A percentile compares a stretch with the other conserved stretches of the same genome.
phyloP scores from a whole-genome alignment of 441 rosid genomes.

The Geranium incanum region DNA sequence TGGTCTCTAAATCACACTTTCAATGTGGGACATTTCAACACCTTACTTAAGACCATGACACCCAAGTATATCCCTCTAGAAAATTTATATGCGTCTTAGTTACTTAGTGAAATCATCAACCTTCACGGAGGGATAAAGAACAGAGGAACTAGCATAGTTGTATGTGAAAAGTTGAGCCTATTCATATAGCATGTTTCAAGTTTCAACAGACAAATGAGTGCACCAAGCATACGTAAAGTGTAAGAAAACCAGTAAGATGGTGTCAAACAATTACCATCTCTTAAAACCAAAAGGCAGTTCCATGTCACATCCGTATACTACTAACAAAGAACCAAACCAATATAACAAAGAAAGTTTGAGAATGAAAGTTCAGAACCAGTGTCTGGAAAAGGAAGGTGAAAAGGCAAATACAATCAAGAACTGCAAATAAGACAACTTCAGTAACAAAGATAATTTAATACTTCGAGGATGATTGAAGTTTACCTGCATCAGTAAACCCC shows the following conservation, averaged over 20 bases:
- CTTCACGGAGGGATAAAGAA: neutral
- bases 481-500: constrained; percentile 99
- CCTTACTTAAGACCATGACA: neutral
- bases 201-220: neutral
- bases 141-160: neutral
- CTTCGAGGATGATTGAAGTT: constrained; percentile 24
- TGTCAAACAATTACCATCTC: neutral
- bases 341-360: neutral
- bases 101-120: neutral
- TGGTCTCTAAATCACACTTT: too few relatives aligned
- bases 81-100: neutral
- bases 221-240: neutral
- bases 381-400: neutral
- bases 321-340: neutral
- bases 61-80: neutral
- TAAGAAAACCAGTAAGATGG: neutral
- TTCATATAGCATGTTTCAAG: neutral
- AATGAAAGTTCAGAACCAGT: neutral
- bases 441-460: neutral
- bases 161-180: neutral
- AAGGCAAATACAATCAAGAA: neutral
- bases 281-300: neutral
- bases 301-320: neutral
- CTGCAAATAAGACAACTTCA: neutral
- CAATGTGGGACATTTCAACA: too few relatives aligned